phyloP scores from a whole-genome alignment of 805 yeast species.

The Metschnikowia dekortorum region DNA sequence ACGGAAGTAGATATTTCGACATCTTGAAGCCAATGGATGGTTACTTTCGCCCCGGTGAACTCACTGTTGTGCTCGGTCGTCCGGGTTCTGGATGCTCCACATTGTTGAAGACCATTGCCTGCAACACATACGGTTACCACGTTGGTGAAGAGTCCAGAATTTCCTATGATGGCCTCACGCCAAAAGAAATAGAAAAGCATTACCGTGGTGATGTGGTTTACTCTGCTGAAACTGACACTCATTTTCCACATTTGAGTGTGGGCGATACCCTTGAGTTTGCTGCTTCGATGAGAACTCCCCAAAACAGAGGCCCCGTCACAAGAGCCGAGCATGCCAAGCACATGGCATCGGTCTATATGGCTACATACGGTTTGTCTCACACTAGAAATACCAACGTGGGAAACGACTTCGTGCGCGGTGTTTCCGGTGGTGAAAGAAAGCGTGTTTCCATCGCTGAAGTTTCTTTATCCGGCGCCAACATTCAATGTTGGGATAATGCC shows the following conservation, averaged over 20 bases:
- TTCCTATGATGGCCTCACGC: slow-evolving; percentile 53
- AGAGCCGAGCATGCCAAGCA: slow-evolving; percentile 48
- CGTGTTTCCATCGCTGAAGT: slow-evolving; percentile 70
- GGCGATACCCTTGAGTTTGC: slow-evolving; percentile 63
- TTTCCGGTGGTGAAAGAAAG: slow-evolving; percentile 71
- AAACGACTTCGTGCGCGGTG: slow-evolving; percentile 62
- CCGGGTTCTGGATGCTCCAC: slow-evolving; percentile 84
- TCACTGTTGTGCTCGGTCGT: slow-evolving; percentile 70
- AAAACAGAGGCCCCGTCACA: slow-evolving; percentile 55
- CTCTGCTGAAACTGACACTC: slow-evolving; percentile 64
- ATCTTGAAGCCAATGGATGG: slow-evolving; percentile 68
- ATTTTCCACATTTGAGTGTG: slow-evolving; percentile 65
- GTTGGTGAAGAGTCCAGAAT: slow-evolving; percentile 44
- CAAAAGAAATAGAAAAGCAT: slow-evolving; percentile 45
- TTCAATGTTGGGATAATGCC: slow-evolving; percentile 64
- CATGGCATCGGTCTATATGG: slow-evolving; percentile 41
- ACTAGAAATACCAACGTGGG: slow-evolving; percentile 59
- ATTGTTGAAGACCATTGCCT: slow-evolving; percentile 58
- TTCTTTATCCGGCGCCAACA: slow-evolving; percentile 43
- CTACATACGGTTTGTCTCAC: slow-evolving; percentile 49
- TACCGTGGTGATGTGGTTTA: slow-evolving; percentile 68
- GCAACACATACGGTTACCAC: slow-evolving; percentile 57
- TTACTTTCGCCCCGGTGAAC: slow-evolving; percentile 54
- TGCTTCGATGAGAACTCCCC: slow-evolving; percentile 58
- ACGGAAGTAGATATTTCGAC: slow-evolving; percentile 32